phyloP scores from a whole-genome alignment of 2,329 filamentous ascomycete genomes.

The Pseudogymnoascus destructans region DNA sequence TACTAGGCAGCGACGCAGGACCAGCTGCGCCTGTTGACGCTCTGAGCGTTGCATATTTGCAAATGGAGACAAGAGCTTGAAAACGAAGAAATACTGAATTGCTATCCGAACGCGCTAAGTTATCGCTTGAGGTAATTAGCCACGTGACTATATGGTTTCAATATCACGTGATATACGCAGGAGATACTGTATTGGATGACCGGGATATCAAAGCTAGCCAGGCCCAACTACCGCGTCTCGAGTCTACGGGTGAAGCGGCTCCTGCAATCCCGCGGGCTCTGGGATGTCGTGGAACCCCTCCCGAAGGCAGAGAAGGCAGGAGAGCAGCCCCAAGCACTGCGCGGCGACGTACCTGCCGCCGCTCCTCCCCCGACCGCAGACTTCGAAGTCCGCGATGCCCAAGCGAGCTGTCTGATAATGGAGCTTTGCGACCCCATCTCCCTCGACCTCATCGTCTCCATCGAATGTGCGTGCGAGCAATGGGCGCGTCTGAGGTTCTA shows the following conservation, averaged over 20 bases:
- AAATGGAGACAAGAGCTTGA: neutral
- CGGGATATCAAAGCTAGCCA: neutral
- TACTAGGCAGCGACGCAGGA: neutral
- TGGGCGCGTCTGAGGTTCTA: neutral
- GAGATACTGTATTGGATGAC: neutral
- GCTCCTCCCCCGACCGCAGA: neutral
- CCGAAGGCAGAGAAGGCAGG: neutral
- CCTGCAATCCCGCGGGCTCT: neutral
- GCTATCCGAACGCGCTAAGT: neutral
- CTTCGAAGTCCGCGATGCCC: neutral
- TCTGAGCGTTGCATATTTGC: neutral
- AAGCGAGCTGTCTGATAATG: neutral
- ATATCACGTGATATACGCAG: neutral
- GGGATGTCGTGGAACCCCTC: neutral
- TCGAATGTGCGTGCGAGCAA: neutral
- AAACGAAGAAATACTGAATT: slow-evolving; percentile 6
- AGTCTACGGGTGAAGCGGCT: neutral
- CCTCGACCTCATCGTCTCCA: neutral
- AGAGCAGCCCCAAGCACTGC: neutral
- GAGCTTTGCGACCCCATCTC: neutral
- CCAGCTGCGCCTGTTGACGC: neutral
- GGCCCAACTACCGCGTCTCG: neutral
- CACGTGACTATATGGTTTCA: neutral
- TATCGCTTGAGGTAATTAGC: neutral
- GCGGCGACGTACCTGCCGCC: neutral